phyloP scores from a whole-genome alignment of 2,329 filamentous ascomycete genomes.

The Ilyonectria mors-panacis region DNA sequence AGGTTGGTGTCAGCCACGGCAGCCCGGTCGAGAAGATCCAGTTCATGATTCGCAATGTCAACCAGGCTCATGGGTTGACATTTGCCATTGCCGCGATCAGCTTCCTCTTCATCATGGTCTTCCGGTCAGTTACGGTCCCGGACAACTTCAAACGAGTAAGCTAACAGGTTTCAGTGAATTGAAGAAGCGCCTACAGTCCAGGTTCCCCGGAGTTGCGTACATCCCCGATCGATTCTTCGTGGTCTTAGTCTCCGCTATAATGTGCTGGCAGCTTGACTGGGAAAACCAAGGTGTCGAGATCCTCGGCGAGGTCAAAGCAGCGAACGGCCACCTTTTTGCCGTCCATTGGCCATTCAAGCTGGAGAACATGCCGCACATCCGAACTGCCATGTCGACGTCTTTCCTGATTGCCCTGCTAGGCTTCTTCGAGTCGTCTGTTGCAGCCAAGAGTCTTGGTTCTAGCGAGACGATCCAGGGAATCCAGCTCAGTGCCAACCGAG shows the following conservation, averaged over 20 bases:
- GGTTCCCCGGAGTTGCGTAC: constrained; percentile 86
- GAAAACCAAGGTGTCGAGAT: constrained; percentile 85
- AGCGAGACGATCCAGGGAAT: constrained; percentile 82
- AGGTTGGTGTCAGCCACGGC: constrained; percentile 80
- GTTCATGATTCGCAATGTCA: constrained; percentile 80
- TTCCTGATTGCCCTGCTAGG: constrained; percentile 95
- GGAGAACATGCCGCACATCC: constrained; percentile 84
- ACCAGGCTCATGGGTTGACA: constrained; percentile 80
- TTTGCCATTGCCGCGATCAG: constrained; percentile 82
- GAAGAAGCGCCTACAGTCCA: constrained; percentile 85
- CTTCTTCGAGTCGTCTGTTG: constrained; percentile 98
- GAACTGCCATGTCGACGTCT: constrained; percentile 88
- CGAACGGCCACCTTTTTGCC: constrained; percentile 79
- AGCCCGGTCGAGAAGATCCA: constrained; percentile 88
- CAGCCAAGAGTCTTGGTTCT: constrained; percentile 88
- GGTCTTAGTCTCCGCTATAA: constrained; percentile 85
- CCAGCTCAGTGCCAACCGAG: constrained; percentile 89
- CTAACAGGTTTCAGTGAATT: constrained; percentile 71
- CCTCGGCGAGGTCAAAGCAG: constrained; percentile 84
- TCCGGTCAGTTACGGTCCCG: constrained; percentile 69
- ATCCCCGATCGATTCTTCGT: constrained; percentile 93
- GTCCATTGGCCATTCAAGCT: constrained; percentile 90
- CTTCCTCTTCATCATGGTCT: constrained; percentile 92
- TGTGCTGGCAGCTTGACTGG: constrained; percentile 85
- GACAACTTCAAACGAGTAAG: neutral